phyloP scores from a whole-genome alignment of 805 yeast genomes.

The Candida mattraensis region DNA sequence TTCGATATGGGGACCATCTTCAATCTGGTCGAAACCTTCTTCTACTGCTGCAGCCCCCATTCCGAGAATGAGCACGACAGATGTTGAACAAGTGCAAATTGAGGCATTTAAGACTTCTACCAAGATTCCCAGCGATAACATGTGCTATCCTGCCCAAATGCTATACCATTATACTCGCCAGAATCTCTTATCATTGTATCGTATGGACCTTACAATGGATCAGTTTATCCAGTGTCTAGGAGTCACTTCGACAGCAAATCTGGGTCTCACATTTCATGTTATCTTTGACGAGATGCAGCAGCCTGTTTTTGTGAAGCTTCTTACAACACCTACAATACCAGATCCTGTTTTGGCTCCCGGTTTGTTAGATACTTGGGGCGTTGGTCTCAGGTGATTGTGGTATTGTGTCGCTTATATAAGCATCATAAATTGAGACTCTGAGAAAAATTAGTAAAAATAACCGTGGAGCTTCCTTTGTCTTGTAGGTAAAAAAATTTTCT shows the following conservation, averaged over 20 bases:
- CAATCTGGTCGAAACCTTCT: conserved; percentile 18
- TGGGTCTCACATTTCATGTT: conserved; percentile 40
- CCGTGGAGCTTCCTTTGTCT: too few species aligned
- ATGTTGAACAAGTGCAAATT: conserved; percentile 39
- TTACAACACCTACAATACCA: conserved; percentile 9
- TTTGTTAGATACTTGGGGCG: conserved; percentile 9
- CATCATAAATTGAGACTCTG: too few species aligned
- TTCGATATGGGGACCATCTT: conserved; percentile 26
- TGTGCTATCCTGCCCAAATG: conserved; percentile 22
- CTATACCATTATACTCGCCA: conserved; percentile 35
- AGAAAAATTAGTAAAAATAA: too few species aligned
- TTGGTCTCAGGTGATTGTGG: conserved; percentile 5
- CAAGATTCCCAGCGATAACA: conserved; percentile 32
- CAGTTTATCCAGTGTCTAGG: conserved; percentile 34
- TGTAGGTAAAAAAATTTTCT: too few species aligned
- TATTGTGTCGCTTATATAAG: neutral
- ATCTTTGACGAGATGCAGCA: conserved; percentile 46
- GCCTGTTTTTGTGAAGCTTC: conserved; percentile 42
- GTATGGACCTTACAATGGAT: conserved; percentile 35
- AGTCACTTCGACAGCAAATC: conserved; percentile 29
- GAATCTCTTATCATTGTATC: conserved; percentile 35
- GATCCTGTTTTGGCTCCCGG: conserved; percentile 6
- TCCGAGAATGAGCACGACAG: conserved; percentile 16
- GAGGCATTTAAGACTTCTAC: conserved; percentile 43
- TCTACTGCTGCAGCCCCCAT: neutral